Evolutionary conservation across 2,329 filamentous ascomycete genomes (phyloP), one percentile per base, ranked within the genome.

Genomic region (Alternaria brassicicola): DNA sequence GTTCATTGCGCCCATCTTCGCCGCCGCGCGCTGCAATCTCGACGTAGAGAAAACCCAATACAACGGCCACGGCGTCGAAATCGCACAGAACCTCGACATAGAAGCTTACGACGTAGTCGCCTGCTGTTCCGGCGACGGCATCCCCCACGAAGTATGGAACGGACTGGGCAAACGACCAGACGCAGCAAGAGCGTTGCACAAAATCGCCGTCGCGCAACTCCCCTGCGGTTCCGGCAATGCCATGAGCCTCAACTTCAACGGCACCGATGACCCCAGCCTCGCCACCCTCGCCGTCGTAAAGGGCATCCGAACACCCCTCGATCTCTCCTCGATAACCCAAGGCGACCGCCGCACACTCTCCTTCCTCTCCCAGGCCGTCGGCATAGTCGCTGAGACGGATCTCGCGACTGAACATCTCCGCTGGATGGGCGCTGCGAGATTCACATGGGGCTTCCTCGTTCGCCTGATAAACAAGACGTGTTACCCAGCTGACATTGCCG

Each of bases 171-270:
- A 87, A 77, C 88, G 92, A 36, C 73, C 84, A 4, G 91, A 97
- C 77, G 93, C 93, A 19, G 82, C 83, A 30, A 84, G 84, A 54
- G 95, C 94, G 0, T 79, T 99, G 59, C 80, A 83, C 21, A 90
- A 89, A 69, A 80, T 98, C 13, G 91, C 95, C 1, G 88, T 99
- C 2, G 89, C 88, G 21, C 92, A 97, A 72, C 84, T 99, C 33
- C 95, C 95, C 1, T 96, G 93, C 72, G 95, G 95, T 13, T 95
- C 91, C 48, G 95, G 95, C 6, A 99, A 99, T 76, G 95, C 92
- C 21, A 90, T 98, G 88, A 91, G 91, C 62, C 89, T 90, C 80
- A 98, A 97, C 76, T 80, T 96, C 45, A 92, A 92, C 65, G 95
- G 94, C 5, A 93, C 93, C 0, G 85, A 89, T 63, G 88, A 86